phyloP scores from a whole-genome alignment of 345 rosid genomes.

The Capsella bursapastoris region DNA sequence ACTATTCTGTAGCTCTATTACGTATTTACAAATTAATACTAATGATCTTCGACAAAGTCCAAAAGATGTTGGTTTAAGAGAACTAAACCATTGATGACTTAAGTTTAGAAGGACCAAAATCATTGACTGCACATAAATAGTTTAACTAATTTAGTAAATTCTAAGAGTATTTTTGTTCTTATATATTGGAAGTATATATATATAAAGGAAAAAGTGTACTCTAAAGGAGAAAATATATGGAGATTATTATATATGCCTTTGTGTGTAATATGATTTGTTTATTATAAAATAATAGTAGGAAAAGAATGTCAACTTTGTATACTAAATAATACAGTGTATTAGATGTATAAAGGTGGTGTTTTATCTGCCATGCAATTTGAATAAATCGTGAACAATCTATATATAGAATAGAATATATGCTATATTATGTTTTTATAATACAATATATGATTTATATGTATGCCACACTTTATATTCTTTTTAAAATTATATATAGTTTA shows the following conservation, averaged over 20 bases:
- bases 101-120: constrained; percentile 12
- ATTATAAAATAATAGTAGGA: neutral
- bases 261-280: constrained; percentile 6
- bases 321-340: neutral
- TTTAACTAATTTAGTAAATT: too few species aligned
- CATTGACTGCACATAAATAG: neutral
- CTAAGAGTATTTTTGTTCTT: neutral
- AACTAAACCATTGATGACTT: neutral
- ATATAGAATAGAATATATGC: neutral
- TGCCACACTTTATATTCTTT: neutral
- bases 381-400: constrained; percentile 2
- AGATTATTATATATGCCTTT: constrained; percentile 5
- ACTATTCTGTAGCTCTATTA: too few species aligned
- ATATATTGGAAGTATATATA: neutral
- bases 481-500: neutral
- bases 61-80: neutral
- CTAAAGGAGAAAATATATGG: too few species aligned
- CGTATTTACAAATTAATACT: neutral
- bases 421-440: neutral
- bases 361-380: constrained; percentile 8
- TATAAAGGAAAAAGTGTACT: neutral
- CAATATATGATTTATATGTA: neutral
- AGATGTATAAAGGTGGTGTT: neutral
- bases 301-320: constrained; percentile 31
- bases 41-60: neutral